A percentile compares a stretch with the other conserved stretches of the same genome.
phyloP scores from a whole-genome alignment of 352 stramenopile species.

The Phytopythium litorale region DNA sequence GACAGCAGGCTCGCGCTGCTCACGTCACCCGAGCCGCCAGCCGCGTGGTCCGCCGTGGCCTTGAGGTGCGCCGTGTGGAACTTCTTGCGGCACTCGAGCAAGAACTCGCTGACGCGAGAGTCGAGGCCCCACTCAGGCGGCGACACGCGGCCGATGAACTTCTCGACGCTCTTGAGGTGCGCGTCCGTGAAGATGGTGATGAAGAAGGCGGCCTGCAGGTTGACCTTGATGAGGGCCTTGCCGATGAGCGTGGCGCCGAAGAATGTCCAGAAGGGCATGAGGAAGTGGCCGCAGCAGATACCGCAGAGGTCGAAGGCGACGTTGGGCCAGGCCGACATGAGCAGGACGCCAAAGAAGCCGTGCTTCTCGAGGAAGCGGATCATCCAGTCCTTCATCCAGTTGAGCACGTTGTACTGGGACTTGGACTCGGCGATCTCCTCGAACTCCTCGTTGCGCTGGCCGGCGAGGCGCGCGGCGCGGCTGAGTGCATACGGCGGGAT shows the following conservation, averaged over 20 bases:
- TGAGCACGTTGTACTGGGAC: constrained; percentile 87
- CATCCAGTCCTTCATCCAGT: constrained; percentile 93
- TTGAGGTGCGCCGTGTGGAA: constrained; percentile 77
- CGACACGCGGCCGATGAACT: constrained; percentile 77
- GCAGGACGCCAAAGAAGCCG: constrained; percentile 91
- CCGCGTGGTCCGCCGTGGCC: constrained; percentile 49
- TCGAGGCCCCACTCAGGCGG: constrained; percentile 73
- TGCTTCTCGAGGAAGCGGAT: constrained; percentile 89
- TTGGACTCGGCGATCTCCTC: constrained; percentile 82
- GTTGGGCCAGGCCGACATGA: constrained; percentile 94
- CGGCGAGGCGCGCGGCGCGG: constrained; percentile 76
- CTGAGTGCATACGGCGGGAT: constrained; percentile 94
- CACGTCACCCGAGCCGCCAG: constrained; percentile 21
- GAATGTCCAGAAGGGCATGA: constrained; percentile 95
- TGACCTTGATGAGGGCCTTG: constrained; percentile 92
- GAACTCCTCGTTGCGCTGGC: constrained; percentile 88
- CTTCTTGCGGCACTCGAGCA: constrained; percentile 84
- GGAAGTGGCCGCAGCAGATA: constrained; percentile 93
- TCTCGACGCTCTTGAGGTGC: constrained; percentile 79
- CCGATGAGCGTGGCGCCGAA: constrained; percentile 93
- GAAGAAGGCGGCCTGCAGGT: constrained; percentile 88
- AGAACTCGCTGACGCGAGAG: constrained; percentile 76
- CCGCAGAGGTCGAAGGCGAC: constrained; percentile 94
- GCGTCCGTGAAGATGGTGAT: constrained; percentile 90
- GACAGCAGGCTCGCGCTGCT: constrained; percentile 70